phyloP scores from a whole-genome alignment of 139 green algal genomes.

The Micromonas pusilla region DNA sequence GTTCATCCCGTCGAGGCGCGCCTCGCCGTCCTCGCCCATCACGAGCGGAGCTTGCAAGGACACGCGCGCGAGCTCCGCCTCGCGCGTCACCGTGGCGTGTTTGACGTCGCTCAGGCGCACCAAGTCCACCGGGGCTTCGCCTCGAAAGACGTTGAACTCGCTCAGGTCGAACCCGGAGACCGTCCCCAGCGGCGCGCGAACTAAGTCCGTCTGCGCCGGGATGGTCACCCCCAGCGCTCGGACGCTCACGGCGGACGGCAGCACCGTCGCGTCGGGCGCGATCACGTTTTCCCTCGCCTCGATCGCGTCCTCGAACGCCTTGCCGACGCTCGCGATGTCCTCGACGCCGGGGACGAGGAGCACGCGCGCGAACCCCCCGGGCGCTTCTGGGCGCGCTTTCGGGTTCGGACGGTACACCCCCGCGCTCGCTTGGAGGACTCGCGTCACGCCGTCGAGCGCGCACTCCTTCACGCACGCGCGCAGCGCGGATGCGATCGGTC shows the following conservation, averaged over 20 bases:
- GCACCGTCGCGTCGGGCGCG: background rate
- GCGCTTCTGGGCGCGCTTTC: background rate
- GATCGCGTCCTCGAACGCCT: background rate
- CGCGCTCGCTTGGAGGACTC: background rate
- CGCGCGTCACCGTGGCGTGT: background rate
- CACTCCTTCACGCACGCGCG: background rate
- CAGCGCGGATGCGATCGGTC: background rate
- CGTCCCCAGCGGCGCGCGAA: background rate
- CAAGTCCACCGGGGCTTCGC: background rate
- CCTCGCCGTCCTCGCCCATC: background rate
- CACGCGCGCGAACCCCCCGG: background rate
- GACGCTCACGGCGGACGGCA: background rate
- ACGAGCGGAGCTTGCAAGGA: background rate
- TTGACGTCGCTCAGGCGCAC: background rate
- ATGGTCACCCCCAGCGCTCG: background rate
- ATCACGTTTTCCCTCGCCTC: background rate
- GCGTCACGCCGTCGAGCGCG: background rate
- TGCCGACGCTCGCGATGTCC: background rate
- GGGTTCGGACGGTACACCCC: background rate
- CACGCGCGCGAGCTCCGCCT: background rate
- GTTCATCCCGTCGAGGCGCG: too few species aligned
- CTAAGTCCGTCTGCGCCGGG: background rate
- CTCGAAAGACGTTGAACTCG: background rate
- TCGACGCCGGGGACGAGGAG: conserved; percentile 1
- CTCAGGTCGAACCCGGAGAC: background rate